Evolutionary conservation across 2,329 filamentous ascomycete genomes (phyloP), one percentile per base, ranked within the genome.

Genomic region (Dactylonectria estremocensis): DNA sequence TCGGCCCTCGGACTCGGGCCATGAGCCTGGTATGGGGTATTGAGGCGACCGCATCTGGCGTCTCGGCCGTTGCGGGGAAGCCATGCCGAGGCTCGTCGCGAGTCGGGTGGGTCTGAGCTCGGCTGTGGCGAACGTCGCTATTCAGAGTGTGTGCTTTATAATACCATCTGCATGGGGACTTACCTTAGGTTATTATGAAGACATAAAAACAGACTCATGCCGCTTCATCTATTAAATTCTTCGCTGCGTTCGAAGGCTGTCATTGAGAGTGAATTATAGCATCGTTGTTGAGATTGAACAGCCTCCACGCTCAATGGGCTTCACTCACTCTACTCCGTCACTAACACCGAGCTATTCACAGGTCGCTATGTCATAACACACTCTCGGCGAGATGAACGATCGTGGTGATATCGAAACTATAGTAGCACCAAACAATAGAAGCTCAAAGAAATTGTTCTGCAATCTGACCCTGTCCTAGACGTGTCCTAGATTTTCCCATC

Each of bases 11-110:
- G 45, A 33, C 31, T 18, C 28, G 9, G 50, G n/a, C n/a, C 28
- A 33, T n/a, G 13, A 53, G 7, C 49, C 49, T 31, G n/a, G 28
- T 9, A 52, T 33, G 16, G 49, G 24, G 52, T 57, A 52, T 52
- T 48, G 72, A 65, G 66, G 48, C 61, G 57, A 54, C 66, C 61
- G 49, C 56, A 69, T 71, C 67, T 72, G 55, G 49, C 52, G 63
- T 61, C 60, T 71, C 73, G 67, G 72, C 67, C 58, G 61, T 76
- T 73, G 76, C 72, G 76, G 75, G 76, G 75, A 70, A 75, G 67
- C 70, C 65, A 70, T 74, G 73, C 75, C 76, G 75, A 77, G 76
- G 76, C 74, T 69, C 71, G 64, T 65, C 58, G 43, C 43, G 67
- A 55, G 46, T 22, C 8, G 43, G 18, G 73, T 75, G 73, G 73